Percentiles rank a stretch among this genome's conserved stretches.
phyloP scores from a whole-genome alignment of 176 grass and related monocot genomes.

The Alopecurus myosuroides region DNA sequence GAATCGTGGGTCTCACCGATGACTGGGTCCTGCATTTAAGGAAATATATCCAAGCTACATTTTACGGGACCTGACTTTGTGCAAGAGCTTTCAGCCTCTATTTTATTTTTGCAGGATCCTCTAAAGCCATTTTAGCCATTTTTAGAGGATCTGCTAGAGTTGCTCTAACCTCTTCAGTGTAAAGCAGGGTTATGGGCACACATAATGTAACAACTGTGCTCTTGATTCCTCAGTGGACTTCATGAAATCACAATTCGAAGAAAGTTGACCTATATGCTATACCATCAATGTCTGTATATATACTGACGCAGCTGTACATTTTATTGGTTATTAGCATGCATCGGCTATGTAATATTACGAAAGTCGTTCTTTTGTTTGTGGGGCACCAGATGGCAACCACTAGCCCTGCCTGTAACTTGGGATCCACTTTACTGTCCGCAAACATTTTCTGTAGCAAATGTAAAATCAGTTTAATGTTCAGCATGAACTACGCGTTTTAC shows the following conservation, averaged over 20 bases:
- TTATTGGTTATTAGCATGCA: constrained; percentile 19
- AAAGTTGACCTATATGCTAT: not conserved
- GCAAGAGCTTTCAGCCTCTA: not conserved
- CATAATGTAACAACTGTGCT: not conserved
- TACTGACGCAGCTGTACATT: not conserved
- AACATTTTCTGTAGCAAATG: not conserved
- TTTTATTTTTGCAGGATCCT: not conserved
- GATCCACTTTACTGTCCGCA: not conserved
- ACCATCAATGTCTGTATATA: not conserved
- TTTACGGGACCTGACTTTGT: not conserved
- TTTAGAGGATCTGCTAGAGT: not conserved
- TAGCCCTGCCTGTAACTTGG: not conserved
- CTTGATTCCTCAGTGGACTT: not conserved
- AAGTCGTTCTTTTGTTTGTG: not conserved
- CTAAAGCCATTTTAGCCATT: not conserved
- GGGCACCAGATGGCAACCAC: not conserved
- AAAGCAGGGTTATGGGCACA: not conserved
- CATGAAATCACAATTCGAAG: not conserved
- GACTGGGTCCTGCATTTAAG: not conserved
- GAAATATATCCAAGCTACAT: not conserved
- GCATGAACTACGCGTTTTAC: not conserved
- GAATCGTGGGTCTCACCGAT: not conserved
- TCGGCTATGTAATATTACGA: not conserved
- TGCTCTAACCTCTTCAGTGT: not conserved
- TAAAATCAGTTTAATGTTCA: not conserved